phyloP scores from a whole-genome alignment of 331 rosid species.

The Erythrophleum ivorense region DNA sequence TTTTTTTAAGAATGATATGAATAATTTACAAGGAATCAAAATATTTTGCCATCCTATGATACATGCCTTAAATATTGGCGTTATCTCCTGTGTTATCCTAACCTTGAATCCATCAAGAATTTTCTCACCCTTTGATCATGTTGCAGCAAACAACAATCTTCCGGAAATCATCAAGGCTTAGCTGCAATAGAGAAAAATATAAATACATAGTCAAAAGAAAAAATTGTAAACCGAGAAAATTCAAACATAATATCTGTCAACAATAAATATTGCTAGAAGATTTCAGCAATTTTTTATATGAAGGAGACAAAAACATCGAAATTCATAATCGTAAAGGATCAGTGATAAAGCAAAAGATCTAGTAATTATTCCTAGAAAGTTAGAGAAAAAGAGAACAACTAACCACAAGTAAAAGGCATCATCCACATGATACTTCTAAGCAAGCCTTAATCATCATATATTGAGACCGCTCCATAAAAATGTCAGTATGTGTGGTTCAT shows the following conservation, averaged over 20 bases:
- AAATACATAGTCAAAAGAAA: not conserved
- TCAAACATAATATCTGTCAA: not conserved
- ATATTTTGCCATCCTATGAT: not conserved
- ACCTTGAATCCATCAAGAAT: constrained; percentile 42
- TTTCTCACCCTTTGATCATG: constrained; percentile 59
- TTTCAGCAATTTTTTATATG: not conserved
- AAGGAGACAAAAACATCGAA: not conserved
- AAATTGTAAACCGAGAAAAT: not conserved
- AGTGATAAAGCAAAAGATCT: not conserved
- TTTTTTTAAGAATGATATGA: not conserved
- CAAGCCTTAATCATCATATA: not conserved
- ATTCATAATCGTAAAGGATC: not conserved
- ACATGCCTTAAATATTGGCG: not conserved
- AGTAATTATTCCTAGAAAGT: constrained; percentile 3
- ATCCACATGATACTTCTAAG: constrained; percentile 5
- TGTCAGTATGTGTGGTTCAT: not conserved
- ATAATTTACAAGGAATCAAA: not conserved
- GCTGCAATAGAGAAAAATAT: constrained; percentile 52
- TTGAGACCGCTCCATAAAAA: not conserved
- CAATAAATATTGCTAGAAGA: not conserved
- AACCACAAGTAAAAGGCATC: not conserved
- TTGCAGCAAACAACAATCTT: constrained; percentile 82
- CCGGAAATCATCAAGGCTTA: constrained; percentile 76
- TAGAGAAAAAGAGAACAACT: constrained; percentile 1
- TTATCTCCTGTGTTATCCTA: not conserved